A percentile compares a stretch with the other conserved stretches of the same genome.
phyloP scores from a whole-genome alignment of 2,329 filamentous ascomycete species.

The Diaporthe nobilis region DNA sequence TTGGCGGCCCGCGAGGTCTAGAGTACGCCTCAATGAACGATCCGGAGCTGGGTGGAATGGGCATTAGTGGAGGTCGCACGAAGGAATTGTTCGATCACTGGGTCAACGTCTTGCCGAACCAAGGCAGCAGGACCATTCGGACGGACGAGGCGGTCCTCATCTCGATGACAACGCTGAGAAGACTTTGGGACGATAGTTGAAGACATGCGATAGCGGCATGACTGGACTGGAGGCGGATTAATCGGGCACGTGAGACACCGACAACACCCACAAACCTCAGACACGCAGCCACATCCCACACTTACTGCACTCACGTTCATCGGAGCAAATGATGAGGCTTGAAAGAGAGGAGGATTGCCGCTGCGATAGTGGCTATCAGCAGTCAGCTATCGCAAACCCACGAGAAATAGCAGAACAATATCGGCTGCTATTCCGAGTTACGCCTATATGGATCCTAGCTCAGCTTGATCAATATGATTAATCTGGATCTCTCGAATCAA shows the following conservation, averaged over 20 bases:
- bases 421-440: conserved; percentile 4
- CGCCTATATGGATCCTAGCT: not conserved
- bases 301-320: not conserved
- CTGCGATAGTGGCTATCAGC: not conserved
- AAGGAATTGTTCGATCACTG: conserved; percentile 85
- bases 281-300: not conserved
- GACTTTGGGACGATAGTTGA: conserved; percentile 62
- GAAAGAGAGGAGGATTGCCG: not conserved
- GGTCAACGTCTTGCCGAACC: conserved; percentile 84
- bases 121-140: conserved; percentile 85
- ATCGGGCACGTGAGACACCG: not conserved
- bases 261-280: not conserved
- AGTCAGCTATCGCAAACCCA: not conserved
- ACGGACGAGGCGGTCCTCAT: conserved; percentile 89
- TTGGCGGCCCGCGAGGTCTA: conserved; percentile 85
- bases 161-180: conserved; percentile 77
- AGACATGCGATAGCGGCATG: not conserved
- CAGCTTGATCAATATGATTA: not conserved
- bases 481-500: conserved; percentile 13
- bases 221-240: not conserved
- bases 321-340: not conserved
- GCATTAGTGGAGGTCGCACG: conserved; percentile 74
- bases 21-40: conserved; percentile 80
- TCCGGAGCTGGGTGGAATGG: conserved; percentile 68
- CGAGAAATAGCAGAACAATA: conserved; percentile 8